A percentile compares a stretch with the other conserved stretches of the same genome.
phyloP scores from a whole-genome alignment of 148 eudicot species.

The Arbutus unedo region DNA sequence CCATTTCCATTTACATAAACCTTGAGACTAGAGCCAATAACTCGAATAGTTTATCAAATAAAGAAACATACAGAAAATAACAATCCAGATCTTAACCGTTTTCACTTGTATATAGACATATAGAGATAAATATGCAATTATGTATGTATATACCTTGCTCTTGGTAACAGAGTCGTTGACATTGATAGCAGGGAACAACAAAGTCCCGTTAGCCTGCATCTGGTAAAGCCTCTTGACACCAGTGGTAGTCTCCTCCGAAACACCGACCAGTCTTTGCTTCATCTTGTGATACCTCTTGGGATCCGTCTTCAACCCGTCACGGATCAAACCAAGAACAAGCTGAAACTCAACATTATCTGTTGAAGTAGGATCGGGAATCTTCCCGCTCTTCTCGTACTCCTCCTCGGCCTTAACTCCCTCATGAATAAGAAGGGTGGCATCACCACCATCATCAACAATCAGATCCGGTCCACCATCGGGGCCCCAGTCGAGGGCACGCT shows the following conservation, averaged over 20 bases:
- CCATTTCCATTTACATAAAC: background rate
- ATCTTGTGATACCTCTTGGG: slow-evolving; percentile 79
- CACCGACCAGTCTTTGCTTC: slow-evolving; percentile 86
- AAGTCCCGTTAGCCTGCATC: slow-evolving; percentile 73
- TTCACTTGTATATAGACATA: background rate
- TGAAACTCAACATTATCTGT: slow-evolving; percentile 88
- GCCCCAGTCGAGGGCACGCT: slow-evolving; percentile 97
- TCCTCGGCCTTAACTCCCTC: slow-evolving; percentile 97
- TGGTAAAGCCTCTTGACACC: slow-evolving; percentile 99
- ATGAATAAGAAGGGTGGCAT: slow-evolving; percentile 82
- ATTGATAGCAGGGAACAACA: slow-evolving; percentile 94
- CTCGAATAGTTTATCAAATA: background rate
- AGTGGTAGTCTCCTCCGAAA: slow-evolving; percentile 97
- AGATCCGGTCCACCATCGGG: slow-evolving; percentile 87
- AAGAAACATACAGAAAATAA: background rate
- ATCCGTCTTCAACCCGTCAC: slow-evolving; percentile 71
- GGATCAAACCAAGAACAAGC: slow-evolving; percentile 66
- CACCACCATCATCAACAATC: slow-evolving; percentile 96
- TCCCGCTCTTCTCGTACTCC: slow-evolving; percentile 66
- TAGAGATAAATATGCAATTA: background rate
- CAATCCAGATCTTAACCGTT: background rate
- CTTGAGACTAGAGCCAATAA: background rate
- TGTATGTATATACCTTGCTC: slow-evolving; percentile 69
- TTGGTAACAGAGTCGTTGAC: slow-evolving; percentile 98
- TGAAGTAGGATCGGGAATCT: slow-evolving; percentile 67